Base-by-base conservation (phyloP, 495 filamentous ascomycete genomes). In the Penicillium flavigenum region DNA sequence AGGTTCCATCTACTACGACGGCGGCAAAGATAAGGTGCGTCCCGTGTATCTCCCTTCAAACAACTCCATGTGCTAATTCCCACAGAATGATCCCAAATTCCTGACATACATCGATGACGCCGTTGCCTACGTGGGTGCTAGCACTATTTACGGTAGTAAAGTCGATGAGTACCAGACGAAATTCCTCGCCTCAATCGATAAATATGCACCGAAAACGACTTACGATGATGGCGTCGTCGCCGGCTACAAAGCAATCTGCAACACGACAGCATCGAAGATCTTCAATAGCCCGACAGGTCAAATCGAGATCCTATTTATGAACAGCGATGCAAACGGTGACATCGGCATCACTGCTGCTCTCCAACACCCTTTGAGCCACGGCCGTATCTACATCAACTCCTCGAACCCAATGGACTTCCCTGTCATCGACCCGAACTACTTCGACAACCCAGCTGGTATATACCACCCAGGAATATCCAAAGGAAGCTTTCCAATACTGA, bases 341-440 rank as follows among this genome's bases (percentile, higher is more conserved):
- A 49, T 71, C 12, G 70, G 70, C n/a, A 63, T 76, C 45, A 69
- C 68, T 10, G 71, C 67, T 2, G 63, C 71, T 26, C 62, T 76
- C 2, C 74, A 75, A 48, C 71, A 72, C 32, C 73, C 73, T 6
- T 57, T 66, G 60, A 57, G 68, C 59, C 48, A 80, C 48, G 59
- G 75, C 52, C 51, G 70, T 49, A 61, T 67, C 63, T 62, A 72
- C 63, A 70, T 72, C 69, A 64, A 70, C 58, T 61, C 72, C 59
- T 60, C 71, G 51, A 43, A 76, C 50, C 59, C 72, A 20, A 60
- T 75, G 53, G 67, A 67, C 24, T 65, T 66, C 47, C 72, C 71
- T 0, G 65, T 74, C 14, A 74, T 75, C 42, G 72, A 75, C 49
- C 71, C 71, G 14, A 70, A 70, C 32, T 74, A 71, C 34, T 51